Base-by-base conservation (phyloP, 108 stramenopile genomes). In the Nitzschia putrida region DNA sequence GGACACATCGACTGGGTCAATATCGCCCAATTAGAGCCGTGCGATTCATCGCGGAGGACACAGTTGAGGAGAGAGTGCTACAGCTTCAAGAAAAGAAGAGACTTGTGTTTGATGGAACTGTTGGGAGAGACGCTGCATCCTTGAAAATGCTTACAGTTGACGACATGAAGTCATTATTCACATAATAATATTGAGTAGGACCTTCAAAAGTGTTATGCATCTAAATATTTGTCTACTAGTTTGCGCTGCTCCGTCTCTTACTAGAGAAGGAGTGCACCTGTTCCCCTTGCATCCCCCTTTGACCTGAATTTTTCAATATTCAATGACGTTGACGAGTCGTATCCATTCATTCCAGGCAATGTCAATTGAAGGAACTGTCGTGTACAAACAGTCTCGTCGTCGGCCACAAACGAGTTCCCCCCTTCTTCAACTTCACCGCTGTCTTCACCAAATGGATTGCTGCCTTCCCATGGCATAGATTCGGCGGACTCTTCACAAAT, bases 11-110 rank as follows among this genome's bases (percentile, higher is more conserved):
- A 13, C 78, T 99, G 9, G 98, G 98, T 6, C 98, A 99, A 76
- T 85, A 87, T 61, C 83, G 95, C 21, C 90, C 96, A 0, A 97
- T 99, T 71, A 81, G 86, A 39, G 98, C 98, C 12, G 84, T 96
- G 20, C 84, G 99, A 37, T 97, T 98, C 77, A 95, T 99, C 66
- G 88, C 91, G 11, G 92, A 97, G 66, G 86, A 97, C 68, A 98
- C 97, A 14, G 96, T 99, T 13, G 99, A 99, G 74, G 98, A 97
- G 61, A 82, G 97, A 22, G 97, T 99, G 45, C 76, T 99, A 9
- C 93, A 95, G 53, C 78, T 99, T 9, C 99, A 99, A 75, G 96
- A 98, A 52, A 97, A 97, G 84, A 99, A 99, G 74, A 61, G 90
- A 34, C 79, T 94, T 12, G 95, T 99, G 8, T 98, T 97, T 79